These are phyloP conservation scores for Clonostachys solani DNA, from an alignment of 2,329 filamentous ascomycete genomes.

Conservation along the genomic window DNA sequence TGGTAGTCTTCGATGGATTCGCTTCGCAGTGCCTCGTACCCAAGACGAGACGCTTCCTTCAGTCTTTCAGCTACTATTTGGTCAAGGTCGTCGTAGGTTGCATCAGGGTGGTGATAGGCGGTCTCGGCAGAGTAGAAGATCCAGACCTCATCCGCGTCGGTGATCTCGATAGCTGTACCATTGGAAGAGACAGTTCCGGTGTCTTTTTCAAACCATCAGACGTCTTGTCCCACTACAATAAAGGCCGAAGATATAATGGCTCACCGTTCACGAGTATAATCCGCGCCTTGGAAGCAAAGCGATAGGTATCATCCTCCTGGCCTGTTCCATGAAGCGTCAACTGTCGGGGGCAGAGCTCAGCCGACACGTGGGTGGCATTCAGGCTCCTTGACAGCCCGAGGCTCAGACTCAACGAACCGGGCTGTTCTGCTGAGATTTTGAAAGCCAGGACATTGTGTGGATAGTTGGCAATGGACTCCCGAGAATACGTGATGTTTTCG, in stretches of 20 bases:
- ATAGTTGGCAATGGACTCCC: conserved; percentile 14
- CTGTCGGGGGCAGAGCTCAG: background rate
- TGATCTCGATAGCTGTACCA: background rate
- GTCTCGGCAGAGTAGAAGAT: conserved; percentile 7
- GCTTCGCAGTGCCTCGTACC: background rate
- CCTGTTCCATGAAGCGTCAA: conserved; percentile 1
- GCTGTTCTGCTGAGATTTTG: conserved; percentile 8
- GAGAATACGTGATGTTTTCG: conserved; percentile 9
- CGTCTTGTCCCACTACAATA: no score
- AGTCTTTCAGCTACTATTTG: no score
- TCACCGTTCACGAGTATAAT: conserved; percentile 3
- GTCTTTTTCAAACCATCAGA: no score
- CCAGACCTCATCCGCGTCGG: background rate
- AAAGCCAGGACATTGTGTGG: conserved; percentile 13
- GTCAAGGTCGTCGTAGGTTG: no score
- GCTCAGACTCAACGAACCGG: conserved; percentile 3
- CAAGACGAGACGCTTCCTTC: background rate
- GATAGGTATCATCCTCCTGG: background rate
- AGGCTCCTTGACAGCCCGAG: background rate
- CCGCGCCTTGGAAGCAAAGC: background rate
- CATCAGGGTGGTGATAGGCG: background rate
- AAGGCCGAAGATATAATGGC: background rate
- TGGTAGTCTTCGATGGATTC: conserved; percentile 5
- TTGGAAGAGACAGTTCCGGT: no score
- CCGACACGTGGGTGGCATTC: background rate